A percentile compares a stretch with the other conserved stretches of the same genome.
Conservation (phyloP, 1,284 basidiomycete genomes). For the Ganoderma sp. region DNA sequence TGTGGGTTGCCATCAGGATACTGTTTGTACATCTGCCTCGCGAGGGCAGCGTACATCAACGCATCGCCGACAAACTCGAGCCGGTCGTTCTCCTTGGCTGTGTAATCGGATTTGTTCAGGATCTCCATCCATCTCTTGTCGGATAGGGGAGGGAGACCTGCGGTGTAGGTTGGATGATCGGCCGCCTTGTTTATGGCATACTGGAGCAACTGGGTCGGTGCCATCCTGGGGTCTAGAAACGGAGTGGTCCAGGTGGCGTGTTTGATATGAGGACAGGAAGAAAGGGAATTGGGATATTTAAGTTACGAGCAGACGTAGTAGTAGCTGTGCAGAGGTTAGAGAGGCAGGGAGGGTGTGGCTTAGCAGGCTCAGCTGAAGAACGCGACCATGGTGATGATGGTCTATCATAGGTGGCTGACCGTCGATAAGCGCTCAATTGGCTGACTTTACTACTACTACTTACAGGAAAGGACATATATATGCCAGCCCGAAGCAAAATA, state of each 20-base stretch:
- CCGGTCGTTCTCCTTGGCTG: slow-evolving; percentile 38
- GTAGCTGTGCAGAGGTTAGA: neutral
- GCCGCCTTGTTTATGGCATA: slow-evolving; percentile 34
- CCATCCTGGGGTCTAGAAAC: slow-evolving; percentile 10
- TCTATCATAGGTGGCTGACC: slow-evolving; percentile 25
- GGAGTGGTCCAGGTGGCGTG: neutral
- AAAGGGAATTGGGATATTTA: neutral
- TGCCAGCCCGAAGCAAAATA: neutral
- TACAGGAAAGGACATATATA: too few relatives aligned
- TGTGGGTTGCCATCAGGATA: slow-evolving; percentile 37
- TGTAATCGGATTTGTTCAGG: slow-evolving; percentile 18
- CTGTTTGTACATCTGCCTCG: slow-evolving; percentile 37
- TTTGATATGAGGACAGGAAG: neutral
- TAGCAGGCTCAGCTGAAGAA: neutral
- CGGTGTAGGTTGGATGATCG: slow-evolving; percentile 33
- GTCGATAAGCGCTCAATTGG: slow-evolving; percentile 1
- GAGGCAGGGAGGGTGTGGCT: neutral
- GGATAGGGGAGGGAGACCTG: slow-evolving; percentile 39
- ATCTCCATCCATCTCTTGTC: slow-evolving; percentile 39
- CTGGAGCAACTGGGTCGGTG: slow-evolving; percentile 30
- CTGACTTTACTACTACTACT: neutral
- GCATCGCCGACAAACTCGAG: slow-evolving; percentile 45
- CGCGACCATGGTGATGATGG: neutral
- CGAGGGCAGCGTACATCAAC: slow-evolving; percentile 43
- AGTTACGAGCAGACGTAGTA: neutral